These are phyloP conservation scores for Mycena floridula DNA, from an alignment of 768 basidiomycete species.

Conservation along the genomic window DNA sequence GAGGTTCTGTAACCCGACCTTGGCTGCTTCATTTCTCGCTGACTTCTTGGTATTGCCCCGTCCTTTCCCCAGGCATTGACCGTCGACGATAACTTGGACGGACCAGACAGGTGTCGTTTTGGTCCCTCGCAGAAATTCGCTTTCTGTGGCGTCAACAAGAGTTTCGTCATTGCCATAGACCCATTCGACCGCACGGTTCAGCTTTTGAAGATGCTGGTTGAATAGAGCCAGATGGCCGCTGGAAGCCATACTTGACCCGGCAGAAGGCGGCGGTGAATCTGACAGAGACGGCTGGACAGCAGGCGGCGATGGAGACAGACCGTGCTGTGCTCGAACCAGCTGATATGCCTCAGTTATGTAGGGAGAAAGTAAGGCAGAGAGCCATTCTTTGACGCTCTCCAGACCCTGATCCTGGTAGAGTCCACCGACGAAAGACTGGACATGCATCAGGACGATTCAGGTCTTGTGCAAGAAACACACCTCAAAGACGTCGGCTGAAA, in stretches of 20 bases:
- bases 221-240: conserved; percentile 72
- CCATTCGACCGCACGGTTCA: conserved; percentile 61
- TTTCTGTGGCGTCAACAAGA: background rate
- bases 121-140: conserved; percentile 30
- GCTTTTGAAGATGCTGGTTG: conserved; percentile 69
- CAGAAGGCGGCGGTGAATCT: background rate
- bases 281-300: background rate
- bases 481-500: conserved; percentile 83
- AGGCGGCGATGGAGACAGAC: conserved; percentile 38
- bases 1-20: conserved; percentile 56
- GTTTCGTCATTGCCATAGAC: conserved; percentile 41
- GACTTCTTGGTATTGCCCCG: conserved; percentile 72
- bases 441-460: background rate
- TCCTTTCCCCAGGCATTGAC: conserved; percentile 53
- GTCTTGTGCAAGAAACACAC: conserved; percentile 27
- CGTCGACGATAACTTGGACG: conserved; percentile 58
- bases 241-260: conserved; percentile 17
- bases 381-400: conserved; percentile 49
- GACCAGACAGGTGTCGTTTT: conserved; percentile 75
- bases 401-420: conserved; percentile 69
- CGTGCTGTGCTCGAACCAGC: conserved; percentile 60
- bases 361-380: conserved; percentile 55
- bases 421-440: conserved; percentile 75
- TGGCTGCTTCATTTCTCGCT: conserved; percentile 78
- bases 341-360: conserved; percentile 59